Conservation (phyloP, 495 filamentous ascomycete species). For the Hypomontagnella monticulosa region DNA sequence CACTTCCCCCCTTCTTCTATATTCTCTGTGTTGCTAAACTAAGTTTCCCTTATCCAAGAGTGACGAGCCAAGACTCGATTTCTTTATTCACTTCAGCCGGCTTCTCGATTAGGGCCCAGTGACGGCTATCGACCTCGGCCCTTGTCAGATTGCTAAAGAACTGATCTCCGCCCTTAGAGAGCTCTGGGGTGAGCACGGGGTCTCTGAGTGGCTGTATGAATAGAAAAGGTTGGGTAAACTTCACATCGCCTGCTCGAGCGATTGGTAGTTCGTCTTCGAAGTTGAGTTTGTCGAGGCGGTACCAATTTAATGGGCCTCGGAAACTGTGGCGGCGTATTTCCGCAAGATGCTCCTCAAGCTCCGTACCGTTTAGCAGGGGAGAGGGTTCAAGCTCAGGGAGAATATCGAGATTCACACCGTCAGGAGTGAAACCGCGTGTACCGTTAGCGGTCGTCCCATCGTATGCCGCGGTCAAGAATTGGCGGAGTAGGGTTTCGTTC, state of each 20-base stretch:
- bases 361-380: constrained; percentile 66
- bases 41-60: not conserved
- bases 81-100: constrained; percentile 13
- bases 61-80: constrained; percentile 15
- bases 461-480: constrained; percentile 1
- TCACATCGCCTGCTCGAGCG: constrained; percentile 6
- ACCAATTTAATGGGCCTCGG: constrained; percentile 78
- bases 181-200: constrained; percentile 12
- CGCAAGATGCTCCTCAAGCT: constrained; percentile 72
- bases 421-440: not conserved
- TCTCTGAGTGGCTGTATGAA: constrained; percentile 22
- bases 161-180: constrained; percentile 10
- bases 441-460: constrained; percentile 4
- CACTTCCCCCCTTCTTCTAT: too few species aligned
- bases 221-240: constrained; percentile 19
- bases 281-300: constrained; percentile 70
- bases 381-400: constrained; percentile 21
- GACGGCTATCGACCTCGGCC: constrained; percentile 7
- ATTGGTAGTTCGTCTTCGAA: constrained; percentile 62
- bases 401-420: constrained; percentile 5
- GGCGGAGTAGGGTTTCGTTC: constrained; percentile 4
- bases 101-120: constrained; percentile 16
- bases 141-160: constrained; percentile 27
- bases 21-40: too few species aligned
- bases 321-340: constrained; percentile 71